A percentile compares a stretch with the other conserved stretches of the same genome.
phyloP scores from a whole-genome alignment of 495 filamentous ascomycete genomes.

The Zalerion maritima region DNA sequence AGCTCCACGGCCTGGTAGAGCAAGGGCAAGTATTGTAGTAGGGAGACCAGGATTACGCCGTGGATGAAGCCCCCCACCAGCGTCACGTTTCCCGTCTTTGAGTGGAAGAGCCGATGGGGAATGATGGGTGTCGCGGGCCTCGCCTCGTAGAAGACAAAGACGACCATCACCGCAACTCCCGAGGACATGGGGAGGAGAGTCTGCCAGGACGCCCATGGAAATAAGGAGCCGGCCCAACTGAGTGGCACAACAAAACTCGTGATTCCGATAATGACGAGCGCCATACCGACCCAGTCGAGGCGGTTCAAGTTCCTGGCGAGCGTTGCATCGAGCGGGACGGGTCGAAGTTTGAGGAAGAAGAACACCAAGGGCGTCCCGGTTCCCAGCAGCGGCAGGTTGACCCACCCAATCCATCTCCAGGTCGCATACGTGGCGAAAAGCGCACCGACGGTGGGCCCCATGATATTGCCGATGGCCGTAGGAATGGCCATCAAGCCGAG shows the following conservation, averaged over 20 bases:
- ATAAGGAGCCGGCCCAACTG: conserved; percentile 27
- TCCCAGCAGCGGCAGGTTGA: conserved; percentile 22
- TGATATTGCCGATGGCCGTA: conserved; percentile 19
- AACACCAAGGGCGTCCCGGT: conserved; percentile 9
- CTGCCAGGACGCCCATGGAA: conserved; percentile 25
- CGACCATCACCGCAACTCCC: conserved; percentile 18
- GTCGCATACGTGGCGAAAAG: conserved; percentile 18
- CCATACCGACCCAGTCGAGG: conserved; percentile 35
- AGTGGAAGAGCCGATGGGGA: conserved; percentile 20
- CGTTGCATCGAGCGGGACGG: conserved; percentile 10
- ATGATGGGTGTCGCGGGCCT: conserved; percentile 17
- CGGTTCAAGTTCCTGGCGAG: conserved; percentile 11
- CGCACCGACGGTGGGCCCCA: conserved; percentile 21
- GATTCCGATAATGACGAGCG: conserved; percentile 15
- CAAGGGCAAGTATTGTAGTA: conserved; percentile 22
- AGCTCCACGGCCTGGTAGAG: conserved; percentile 23
- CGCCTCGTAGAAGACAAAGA: conserved; percentile 22
- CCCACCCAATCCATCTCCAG: conserved; percentile 32
- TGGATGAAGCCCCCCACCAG: conserved; percentile 17
- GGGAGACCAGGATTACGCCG: conserved; percentile 16
- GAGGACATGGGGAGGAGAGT: conserved; percentile 23
- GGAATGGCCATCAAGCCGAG: conserved; percentile 21
- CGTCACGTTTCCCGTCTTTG: conserved; percentile 14
- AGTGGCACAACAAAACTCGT: conserved; percentile 22
- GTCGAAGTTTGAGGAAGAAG: conserved; percentile 20